Base-by-base conservation (phyloP, 306 rosid species). In the Neltuma alba region DNA sequence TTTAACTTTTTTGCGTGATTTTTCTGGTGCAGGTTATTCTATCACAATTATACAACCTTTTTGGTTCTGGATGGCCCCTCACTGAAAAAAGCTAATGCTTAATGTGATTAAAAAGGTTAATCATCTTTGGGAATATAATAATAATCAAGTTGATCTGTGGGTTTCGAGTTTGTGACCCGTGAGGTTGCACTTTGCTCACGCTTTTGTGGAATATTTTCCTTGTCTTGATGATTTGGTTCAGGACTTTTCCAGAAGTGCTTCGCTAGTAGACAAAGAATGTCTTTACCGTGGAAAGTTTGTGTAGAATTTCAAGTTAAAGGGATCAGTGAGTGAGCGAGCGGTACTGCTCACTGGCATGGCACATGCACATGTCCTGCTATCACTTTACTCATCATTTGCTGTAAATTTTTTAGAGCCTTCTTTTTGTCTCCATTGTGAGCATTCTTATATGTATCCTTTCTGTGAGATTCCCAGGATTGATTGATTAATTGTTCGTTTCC, bases 391-490 rank as follows among this genome's bases (percentile, higher is more conserved):
- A 67, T 74, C 81, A 78, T 71, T 70, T 73, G 72, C 58, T 54
- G 33, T 71, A 47, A 31, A 27, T 37, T 78, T 77, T 76, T 50
- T 15, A 21, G 73, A 42, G 37, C 65, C 76, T 70, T 73, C 79
- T 84, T 75, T 92, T 87, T 87, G 92, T 90, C 88, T 34, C 38
- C 78, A 76, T 82, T 74, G 72, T 79, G 80, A 34, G 52, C 45
- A 58, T 18, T 77, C 61, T 76, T 74, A 62, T 88, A 18, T 70
- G 77, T 60, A 31, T 62, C 72, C 64, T 58, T 58, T 54, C 77
- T 67, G 69, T 79, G 82, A 76, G 92, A 90, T 89, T 87, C 75
- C 75, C 74, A 58, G 69, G 41, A 61, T 13, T 30, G 78, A 67
- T 76, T 9, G 28, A 54, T 52, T 52, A 28, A 50, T 20, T 80